These are phyloP conservation scores for Arthroderma sp. DNA, from an alignment of 2,329 filamentous ascomycete genomes.

Conservation along the genomic window DNA sequence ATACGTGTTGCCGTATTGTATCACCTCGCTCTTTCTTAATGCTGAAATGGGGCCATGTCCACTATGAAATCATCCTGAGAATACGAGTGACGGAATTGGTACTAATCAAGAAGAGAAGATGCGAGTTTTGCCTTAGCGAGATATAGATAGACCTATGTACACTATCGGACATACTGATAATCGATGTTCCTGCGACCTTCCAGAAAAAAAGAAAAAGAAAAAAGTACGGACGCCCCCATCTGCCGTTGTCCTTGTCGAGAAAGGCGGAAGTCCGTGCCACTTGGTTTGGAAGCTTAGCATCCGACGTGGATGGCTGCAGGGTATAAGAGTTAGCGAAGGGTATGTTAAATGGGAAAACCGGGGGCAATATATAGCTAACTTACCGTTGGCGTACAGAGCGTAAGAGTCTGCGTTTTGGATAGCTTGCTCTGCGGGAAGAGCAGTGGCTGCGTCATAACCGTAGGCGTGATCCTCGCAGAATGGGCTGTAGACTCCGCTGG, in stretches of 20 bases:
- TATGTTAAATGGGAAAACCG: neutral
- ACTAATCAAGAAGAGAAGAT: too few relatives aligned
- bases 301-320: conserved; percentile 4
- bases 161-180: too few relatives aligned
- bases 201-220: neutral
- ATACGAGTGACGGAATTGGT: too few relatives aligned
- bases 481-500: conserved; percentile 38
- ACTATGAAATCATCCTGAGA: too few relatives aligned
- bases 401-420: conserved; percentile 54
- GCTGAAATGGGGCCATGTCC: too few relatives aligned
- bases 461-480: conserved; percentile 48
- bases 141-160: too few relatives aligned
- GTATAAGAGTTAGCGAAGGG: neutral
- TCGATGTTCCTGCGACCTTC: too few relatives aligned
- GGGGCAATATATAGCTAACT: conserved; percentile 6
- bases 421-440: conserved; percentile 38
- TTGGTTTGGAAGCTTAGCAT: conserved; percentile 3
- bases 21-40: too few relatives aligned
- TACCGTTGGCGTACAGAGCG: conserved; percentile 40
- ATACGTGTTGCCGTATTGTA: too few relatives aligned
- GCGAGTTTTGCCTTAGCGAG: too few relatives aligned
- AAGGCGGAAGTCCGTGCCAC: neutral
- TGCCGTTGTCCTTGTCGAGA: neutral
- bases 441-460: conserved; percentile 39
- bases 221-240: neutral